These are phyloP conservation scores for Oryza meridionalis DNA, from an alignment of 176 grass and related monocot genomes.

Conservation along the genomic window DNA sequence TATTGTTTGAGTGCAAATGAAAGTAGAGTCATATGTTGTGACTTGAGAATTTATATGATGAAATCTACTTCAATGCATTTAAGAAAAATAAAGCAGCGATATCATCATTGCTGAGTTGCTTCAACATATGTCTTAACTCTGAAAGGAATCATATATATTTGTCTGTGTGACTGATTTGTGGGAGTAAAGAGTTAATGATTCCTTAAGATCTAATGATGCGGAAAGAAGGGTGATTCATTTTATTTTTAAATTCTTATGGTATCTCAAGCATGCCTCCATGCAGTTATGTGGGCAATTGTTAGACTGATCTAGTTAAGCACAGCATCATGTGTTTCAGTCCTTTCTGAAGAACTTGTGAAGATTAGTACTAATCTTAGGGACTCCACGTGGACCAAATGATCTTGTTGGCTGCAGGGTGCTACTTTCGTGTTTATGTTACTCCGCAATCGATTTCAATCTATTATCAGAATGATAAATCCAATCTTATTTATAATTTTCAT, in stretches of 20 bases:
- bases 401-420: conserved; percentile 1
- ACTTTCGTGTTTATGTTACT: not conserved
- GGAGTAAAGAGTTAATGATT: not conserved
- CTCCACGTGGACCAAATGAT: not conserved
- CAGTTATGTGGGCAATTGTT: not conserved
- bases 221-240: not conserved
- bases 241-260: not conserved
- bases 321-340: not conserved
- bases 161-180: not conserved
- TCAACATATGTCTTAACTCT: conserved; percentile 1
- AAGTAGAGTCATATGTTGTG: conserved; percentile 1
- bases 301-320: not conserved
- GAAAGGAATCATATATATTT: not conserved
- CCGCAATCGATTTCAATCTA: not conserved
- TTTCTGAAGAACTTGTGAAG: conserved; percentile 10
- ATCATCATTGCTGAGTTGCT: conserved; percentile 6
- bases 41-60: conserved; percentile 11
- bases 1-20: conserved; percentile 27
- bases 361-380: not conserved
- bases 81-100: not conserved
- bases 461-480: conserved; percentile 21
- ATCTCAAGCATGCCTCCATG: conserved; percentile 18
- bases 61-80: not conserved
- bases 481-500: not conserved
- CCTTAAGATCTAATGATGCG: not conserved